Evolutionary conservation across 192 early-diverging fungal genomes (phyloP).

Genomic region (Umbelopsis isabellina): DNA sequence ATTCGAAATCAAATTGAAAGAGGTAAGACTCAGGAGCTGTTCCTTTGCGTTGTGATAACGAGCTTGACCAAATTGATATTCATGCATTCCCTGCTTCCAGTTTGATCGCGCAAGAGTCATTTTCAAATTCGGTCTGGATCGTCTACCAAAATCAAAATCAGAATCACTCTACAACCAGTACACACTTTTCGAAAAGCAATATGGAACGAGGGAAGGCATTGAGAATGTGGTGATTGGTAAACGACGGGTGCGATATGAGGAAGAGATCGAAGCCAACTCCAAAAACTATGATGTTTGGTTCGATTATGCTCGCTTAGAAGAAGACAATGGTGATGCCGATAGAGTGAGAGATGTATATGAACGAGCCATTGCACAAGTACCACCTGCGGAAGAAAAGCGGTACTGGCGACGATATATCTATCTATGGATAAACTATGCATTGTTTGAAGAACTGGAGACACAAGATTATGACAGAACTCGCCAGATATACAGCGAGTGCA

Average conservation of each 20-base stretch:
- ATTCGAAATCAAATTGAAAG: slow-evolving; percentile 89
- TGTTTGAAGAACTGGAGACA: slow-evolving; percentile 90
- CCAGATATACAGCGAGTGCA: slow-evolving; percentile 80
- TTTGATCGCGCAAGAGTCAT: slow-evolving; percentile 92
- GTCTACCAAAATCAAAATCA: slow-evolving; percentile 78
- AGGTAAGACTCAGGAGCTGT: slow-evolving; percentile 47
- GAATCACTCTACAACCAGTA: slow-evolving; percentile 94
- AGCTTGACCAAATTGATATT: not conserved
- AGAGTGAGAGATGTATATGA: slow-evolving; percentile 95
- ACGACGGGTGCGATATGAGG: slow-evolving; percentile 90
- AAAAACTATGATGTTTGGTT: slow-evolving; percentile 99
- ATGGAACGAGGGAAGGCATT: slow-evolving; percentile 84
- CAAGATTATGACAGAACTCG: slow-evolving; percentile 82
- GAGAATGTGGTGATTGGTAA: slow-evolving; percentile 91
- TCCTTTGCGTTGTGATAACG: too few relatives aligned
- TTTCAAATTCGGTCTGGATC: slow-evolving; percentile 93
- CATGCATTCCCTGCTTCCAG: slow-evolving; percentile 29
- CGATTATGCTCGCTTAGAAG: slow-evolving; percentile 92
- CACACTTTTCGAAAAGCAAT: slow-evolving; percentile 96
- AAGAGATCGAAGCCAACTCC: slow-evolving; percentile 67
- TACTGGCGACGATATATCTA: slow-evolving; percentile 98
- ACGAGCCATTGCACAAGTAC: slow-evolving; percentile 89
- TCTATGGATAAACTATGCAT: slow-evolving; percentile 97
- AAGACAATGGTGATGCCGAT: slow-evolving; percentile 67
- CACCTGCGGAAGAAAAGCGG: slow-evolving; percentile 84